Base-by-base conservation (phyloP, 2,329 filamentous ascomycete species). In the Ceratocystiopsis sp. region DNA sequence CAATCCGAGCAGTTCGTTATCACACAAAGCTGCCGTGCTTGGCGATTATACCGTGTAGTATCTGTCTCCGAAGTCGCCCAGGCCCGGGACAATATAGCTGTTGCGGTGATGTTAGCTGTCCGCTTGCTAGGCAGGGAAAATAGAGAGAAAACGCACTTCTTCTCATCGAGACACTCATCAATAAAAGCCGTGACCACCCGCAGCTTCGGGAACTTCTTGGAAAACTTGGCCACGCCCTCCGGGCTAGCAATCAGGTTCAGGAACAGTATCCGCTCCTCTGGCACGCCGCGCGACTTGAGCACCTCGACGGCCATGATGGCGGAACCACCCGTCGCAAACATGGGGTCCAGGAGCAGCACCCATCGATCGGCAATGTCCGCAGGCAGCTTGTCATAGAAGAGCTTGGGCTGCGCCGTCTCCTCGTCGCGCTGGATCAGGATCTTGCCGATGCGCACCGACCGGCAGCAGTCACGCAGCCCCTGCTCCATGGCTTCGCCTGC, bases 401-500 rank as follows among this genome's bases (percentile, higher is more conserved):
- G 71, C 60, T 86, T 91, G 13, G 91, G 91, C 65, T 80, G 75
- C 43, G 80, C 73, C 1, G 91, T 96, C 64, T 96, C 91, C 62
- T 98, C 91, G 54, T 98, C 91, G 45, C 91, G 71, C 64, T 98
- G 91, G 55, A 98, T 98, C 53, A 98, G 67, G 50, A 98, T 98
- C 69, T 98, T 98, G 51, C 91, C 91, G 55, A 98, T 98, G 49
- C 91, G 75, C 40, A 98, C 91, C n/a, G 84, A 93, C 42, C 91
- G 80, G 64, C 91, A 98, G 65, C 91, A 98, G 62, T 98, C 89
- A 47, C 91, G 74, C 48, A 98, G 66, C 2, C 89, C 91, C 62
- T 96, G 86, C 64, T 98, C 91, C 91, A 98, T 98, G 46, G 89
- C 84, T 64, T 98, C 91, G 42, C 91, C 91, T 13, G 91, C 91